A percentile compares a stretch with the other conserved stretches of the same genome.
Evolutionary conservation across 768 basidiomycete genomes (phyloP).

Genomic region (Leccinellum rugosiceps): DNA sequence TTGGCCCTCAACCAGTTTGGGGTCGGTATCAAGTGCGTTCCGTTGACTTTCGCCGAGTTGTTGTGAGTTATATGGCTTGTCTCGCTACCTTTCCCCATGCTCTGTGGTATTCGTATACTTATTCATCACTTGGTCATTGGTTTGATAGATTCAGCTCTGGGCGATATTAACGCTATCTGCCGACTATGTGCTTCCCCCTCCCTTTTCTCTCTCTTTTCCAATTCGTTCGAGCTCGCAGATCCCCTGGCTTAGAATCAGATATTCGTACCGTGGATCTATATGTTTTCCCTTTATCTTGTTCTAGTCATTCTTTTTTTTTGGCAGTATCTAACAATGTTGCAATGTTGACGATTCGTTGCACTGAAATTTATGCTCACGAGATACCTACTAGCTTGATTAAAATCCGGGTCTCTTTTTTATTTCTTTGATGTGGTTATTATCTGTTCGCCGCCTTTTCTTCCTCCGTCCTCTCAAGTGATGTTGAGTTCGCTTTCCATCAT

Average conservation of each 20-base stretch:
- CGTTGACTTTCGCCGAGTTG: neutral
- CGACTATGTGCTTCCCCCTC: no score
- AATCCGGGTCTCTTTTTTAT: neutral
- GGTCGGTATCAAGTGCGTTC: neutral
- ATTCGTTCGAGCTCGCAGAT: no score
- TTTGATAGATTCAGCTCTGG: neutral
- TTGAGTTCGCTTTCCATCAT: conserved; percentile 20
- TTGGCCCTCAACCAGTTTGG: neutral
- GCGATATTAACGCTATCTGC: neutral
- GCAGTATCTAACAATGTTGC: neutral
- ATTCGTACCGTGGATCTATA: no score
- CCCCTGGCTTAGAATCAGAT: neutral
- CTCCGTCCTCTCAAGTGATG: conserved; percentile 7
- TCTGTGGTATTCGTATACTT: neutral
- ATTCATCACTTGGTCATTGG: neutral
- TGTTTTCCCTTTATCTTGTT: neutral
- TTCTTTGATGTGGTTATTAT: no score
- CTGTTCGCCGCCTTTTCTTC: neutral
- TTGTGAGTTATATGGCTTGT: neutral
- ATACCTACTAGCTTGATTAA: neutral
- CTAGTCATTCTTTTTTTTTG: neutral
- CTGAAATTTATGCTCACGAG: neutral
- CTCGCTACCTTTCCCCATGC: neutral
- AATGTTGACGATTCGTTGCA: neutral
- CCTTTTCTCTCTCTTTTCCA: no score